These are phyloP conservation scores for Calocybe gangraenosa DNA, from an alignment of 768 basidiomycete genomes.

Conservation along the genomic window DNA sequence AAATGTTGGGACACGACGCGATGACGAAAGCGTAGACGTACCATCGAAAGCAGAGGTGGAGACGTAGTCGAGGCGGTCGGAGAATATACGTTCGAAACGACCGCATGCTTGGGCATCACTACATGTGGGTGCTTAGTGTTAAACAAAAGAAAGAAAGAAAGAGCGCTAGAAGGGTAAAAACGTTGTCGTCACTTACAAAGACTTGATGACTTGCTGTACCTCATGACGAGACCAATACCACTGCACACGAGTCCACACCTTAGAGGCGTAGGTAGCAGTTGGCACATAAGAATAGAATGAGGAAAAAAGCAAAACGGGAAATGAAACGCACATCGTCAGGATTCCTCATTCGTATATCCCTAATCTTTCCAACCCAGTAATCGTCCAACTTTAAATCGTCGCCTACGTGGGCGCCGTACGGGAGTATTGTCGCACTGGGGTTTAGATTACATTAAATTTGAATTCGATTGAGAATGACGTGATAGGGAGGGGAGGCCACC, in stretches of 20 bases:
- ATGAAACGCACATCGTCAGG: conserved; percentile 23
- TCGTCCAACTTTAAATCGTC: conserved; percentile 26
- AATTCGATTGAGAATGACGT: neutral
- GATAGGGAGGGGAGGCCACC: neutral
- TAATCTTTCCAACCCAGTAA: conserved; percentile 51
- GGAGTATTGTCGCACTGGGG: conserved; percentile 39
- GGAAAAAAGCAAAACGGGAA: neutral
- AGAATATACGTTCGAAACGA: conserved; percentile 43
- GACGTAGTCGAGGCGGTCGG: conserved; percentile 46
- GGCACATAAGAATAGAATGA: neutral
- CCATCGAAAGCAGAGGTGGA: conserved; percentile 43
- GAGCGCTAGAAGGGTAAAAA: neutral
- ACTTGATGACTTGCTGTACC: conserved; percentile 35
- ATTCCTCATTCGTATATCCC: conserved; percentile 35
- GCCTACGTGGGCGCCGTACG: conserved; percentile 24
- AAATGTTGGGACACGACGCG: no score
- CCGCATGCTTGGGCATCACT: conserved; percentile 40
- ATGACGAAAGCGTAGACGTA: conserved; percentile 17
- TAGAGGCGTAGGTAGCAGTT: neutral
- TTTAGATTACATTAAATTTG: no score
- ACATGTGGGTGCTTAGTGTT: neutral
- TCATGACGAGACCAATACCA: conserved; percentile 58
- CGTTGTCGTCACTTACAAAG: conserved; percentile 37
- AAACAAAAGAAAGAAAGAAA: neutral
- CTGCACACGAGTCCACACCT: conserved; percentile 52